Conservation (phyloP, 495 filamentous ascomycete genomes). For the Hypoxylon perforatum region DNA sequence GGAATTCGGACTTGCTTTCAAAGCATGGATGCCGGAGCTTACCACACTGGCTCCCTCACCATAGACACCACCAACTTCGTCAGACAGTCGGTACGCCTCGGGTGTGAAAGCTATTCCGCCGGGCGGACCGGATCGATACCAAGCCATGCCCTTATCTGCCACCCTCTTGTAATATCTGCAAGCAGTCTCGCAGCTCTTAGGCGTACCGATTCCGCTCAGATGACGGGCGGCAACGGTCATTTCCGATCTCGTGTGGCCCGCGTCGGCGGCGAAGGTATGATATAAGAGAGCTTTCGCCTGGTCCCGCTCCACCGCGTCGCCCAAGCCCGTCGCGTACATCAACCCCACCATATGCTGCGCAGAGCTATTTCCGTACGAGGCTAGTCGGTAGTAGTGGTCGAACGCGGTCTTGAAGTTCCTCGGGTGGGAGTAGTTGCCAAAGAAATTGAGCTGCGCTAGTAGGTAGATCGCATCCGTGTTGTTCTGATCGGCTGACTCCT, state of each 20-base stretch:
- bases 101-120: constrained; percentile 82
- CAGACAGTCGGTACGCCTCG: constrained; percentile 82
- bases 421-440: constrained; percentile 92
- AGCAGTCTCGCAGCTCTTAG: constrained; percentile 87
- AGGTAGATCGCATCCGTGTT: constrained; percentile 91
- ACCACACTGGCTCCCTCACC: constrained; percentile 93
- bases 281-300: constrained; percentile 94
- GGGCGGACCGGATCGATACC: constrained; percentile 87
- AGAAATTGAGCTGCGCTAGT: constrained; percentile 94
- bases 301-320: constrained; percentile 82
- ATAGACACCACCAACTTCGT: constrained; percentile 92
- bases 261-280: constrained; percentile 91
- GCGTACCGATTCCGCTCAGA: constrained; percentile 83
- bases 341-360: constrained; percentile 96
- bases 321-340: constrained; percentile 95
- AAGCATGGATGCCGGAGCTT: constrained; percentile 87
- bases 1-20: constrained; percentile 73
- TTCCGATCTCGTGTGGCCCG: constrained; percentile 84
- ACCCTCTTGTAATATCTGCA: constrained; percentile 90
- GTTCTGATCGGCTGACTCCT: constrained; percentile 76
- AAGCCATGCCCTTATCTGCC: constrained; percentile 91
- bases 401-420: constrained; percentile 86
- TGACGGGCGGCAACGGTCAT: constrained; percentile 95
- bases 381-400: constrained; percentile 80
- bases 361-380: constrained; percentile 84